Evolutionary conservation across 2,329 filamentous ascomycete species (phyloP), one percentile per base, ranked within the genome.

Genomic region (Elsinoe batatas): DNA sequence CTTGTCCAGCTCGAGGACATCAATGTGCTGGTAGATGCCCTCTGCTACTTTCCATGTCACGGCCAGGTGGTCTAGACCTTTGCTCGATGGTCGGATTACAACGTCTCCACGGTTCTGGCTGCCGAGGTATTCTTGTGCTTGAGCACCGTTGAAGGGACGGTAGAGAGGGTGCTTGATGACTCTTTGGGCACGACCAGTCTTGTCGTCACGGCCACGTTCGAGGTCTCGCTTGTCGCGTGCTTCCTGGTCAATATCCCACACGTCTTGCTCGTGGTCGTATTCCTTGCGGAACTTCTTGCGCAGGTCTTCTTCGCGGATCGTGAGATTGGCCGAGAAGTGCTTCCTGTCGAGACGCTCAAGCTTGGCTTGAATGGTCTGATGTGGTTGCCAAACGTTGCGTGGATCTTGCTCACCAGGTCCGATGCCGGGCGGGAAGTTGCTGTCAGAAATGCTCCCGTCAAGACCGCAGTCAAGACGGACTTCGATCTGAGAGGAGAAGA

Each of bases 81-180:
- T 95, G 26, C 90, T 95, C 0, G 90, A 96, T 3, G 93, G 91
- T 43, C 93, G 85, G 65, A 98, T 96, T 58, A 98, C 89, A 56
- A 94, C 86, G 69, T 97, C 93, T 49, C 93, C 93, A 5, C 84
- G 79, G 53, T 85, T 81, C 68, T 94, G 88, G 12, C 87, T 88
- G 40, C 90, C 90, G 32, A 98, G 79, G 68, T 86, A 97, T 69
- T 97, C 89, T 71, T 97, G 89, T 0, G 93, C 93, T 71, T 97
- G 90, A 2, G 84, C 83, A 30, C 89, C 82, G 71, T 95, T 96
- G 78, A 94, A 97, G 0, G 90, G 85, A 63, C 85, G 87, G 80
- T 97, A 98, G 13, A 97, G 81, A 22, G 93, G 91, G 68, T 98
- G 93, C 71, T 98, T 98, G 75, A 98, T 93, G 58, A 98, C 93